Conservation (phyloP, 2,329 filamentous ascomycete genomes). For the Neofusicoccum cordaticola region DNA sequence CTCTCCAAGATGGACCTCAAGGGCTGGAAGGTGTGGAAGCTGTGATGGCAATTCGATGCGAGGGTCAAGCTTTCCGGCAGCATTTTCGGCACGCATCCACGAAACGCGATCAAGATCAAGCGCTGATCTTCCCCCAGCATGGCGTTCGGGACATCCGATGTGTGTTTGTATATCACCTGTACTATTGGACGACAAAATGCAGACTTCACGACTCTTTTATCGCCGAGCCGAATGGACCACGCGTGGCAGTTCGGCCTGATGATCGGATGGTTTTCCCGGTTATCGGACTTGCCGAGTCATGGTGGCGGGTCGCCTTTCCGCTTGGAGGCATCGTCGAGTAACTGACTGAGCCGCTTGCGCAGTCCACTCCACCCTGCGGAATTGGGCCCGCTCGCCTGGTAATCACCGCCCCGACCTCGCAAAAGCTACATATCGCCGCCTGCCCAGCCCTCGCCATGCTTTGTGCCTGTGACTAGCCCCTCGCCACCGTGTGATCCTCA, state of each 20-base stretch:
- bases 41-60: slow-evolving; percentile 35
- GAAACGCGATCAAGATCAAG: neutral
- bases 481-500: neutral
- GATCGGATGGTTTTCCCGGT: neutral
- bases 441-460: neutral
- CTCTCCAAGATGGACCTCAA: slow-evolving; percentile 59
- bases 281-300: slow-evolving; percentile 11
- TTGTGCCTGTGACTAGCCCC: neutral
- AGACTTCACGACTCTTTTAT: neutral
- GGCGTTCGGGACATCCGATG: no score
- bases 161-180: neutral
- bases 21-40: slow-evolving; percentile 59
- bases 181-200: neutral
- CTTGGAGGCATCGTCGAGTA: neutral
- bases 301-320: neutral
- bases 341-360: neutral
- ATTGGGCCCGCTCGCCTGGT: neutral
- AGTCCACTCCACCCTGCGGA: neutral
- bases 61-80: neutral
- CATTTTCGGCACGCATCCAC: neutral
- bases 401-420: slow-evolving; percentile 2
- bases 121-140: neutral
- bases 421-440: neutral
- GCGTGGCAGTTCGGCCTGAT: no score
- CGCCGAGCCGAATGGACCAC: neutral